Percentiles rank a stretch among this genome's conserved stretches.
Evolutionary conservation across 106 monocot species (phyloP).

Genomic region (Ottelia alismoides): DNA sequence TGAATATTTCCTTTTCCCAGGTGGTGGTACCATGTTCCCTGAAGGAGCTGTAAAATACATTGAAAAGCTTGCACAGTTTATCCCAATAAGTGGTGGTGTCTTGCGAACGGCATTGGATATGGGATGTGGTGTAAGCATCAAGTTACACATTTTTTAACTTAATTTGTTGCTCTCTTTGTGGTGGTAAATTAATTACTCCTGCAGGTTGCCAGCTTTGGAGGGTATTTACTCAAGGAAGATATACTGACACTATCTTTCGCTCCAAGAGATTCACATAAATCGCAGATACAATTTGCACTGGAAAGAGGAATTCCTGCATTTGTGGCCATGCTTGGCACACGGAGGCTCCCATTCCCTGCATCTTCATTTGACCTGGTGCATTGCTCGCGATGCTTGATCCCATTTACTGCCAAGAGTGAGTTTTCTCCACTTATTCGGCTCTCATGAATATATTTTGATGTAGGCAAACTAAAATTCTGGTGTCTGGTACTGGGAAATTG

Average conservation of each 20-base stretch:
- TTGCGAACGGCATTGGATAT: constrained; percentile 77
- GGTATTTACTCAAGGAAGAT: constrained; percentile 59
- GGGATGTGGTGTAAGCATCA: constrained; percentile 73
- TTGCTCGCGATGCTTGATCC: constrained; percentile 88
- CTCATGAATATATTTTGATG: no score
- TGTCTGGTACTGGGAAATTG: no score
- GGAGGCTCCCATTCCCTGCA: constrained; percentile 74
- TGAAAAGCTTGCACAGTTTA: constrained; percentile 54
- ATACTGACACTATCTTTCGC: constrained; percentile 78
- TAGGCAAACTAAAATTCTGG: no score
- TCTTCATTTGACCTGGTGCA: constrained; percentile 72
- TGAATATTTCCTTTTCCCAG: constrained; percentile 66
- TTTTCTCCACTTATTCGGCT: no score
- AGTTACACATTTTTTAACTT: not conserved
- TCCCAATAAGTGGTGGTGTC: constrained; percentile 43
- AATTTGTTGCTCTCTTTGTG: not conserved
- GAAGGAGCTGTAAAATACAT: constrained; percentile 76
- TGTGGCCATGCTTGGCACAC: constrained; percentile 84
- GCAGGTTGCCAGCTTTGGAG: constrained; percentile 91
- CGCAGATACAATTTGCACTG: constrained; percentile 94
- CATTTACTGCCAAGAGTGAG: constrained; percentile 75
- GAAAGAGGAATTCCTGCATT: no score
- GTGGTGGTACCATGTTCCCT: constrained; percentile 91
- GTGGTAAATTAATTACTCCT: not conserved
- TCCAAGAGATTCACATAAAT: constrained; percentile 83